Evolutionary conservation across 768 basidiomycete species (phyloP), one percentile per base, ranked within the genome.

Genomic region (Kwoniella sp.): DNA sequence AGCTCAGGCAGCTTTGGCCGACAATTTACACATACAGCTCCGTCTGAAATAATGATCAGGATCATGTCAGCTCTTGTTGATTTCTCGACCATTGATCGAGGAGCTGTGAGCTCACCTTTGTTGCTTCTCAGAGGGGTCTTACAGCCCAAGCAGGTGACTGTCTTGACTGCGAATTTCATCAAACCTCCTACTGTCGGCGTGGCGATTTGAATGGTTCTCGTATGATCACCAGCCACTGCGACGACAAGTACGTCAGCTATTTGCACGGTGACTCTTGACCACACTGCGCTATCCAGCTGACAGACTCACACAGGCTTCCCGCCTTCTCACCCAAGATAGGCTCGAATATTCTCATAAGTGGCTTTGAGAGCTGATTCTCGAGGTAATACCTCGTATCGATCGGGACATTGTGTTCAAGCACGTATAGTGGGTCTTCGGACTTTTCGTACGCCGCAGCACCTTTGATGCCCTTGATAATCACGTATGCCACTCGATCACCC

Each of bases 121-220:
- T 85, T 89, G 3, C 85, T 80, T 49, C 86, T 84, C 64, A 99
- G 77, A 9, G 92, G 88, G 0, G 95, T 95, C 80, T 93, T 95
- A 81, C 96, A 99, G 0, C 95, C 91, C 52, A 99, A 83, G 74
- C 96, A 99, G 1, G 92, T 99, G 2, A 90, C 86, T 0, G 90
- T 95, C 81, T 93, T 95, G 27, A 97, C 92, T 0, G 94, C 93
- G 73, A 97, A 99, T 79, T 95, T 97, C 96, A 99, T 99, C 57
- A 99, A 80, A 25, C 96, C 96, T 19, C 96, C 96, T 10, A 92
- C 86, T 0, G 92, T 94, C 0, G 96, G 96, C 0, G 96, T 98
- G 4, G 94, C 93, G 55, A 98, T 97, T 67, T 92, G 88, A 52
- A 99, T 96, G 0, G 92, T 88, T 29, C 96, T 85, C 1, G 96